Evolutionary conservation across 345 rosid species (phyloP).

Genomic region (Litchi chinensis): DNA sequence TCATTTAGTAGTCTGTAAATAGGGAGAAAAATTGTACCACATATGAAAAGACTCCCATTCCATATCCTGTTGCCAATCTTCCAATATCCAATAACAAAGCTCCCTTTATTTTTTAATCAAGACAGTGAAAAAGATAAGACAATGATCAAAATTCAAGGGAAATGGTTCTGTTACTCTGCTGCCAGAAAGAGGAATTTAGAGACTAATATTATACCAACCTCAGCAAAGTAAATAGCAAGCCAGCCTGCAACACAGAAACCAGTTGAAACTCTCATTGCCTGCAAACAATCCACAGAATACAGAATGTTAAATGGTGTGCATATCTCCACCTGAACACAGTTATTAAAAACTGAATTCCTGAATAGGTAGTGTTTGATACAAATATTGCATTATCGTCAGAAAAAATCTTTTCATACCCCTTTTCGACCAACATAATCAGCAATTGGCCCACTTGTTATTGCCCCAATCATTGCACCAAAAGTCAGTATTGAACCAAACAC

Average conservation of each 20-base stretch:
- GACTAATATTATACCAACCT: conserved; percentile 39
- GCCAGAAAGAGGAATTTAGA: conserved; percentile 8
- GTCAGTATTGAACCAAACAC: conserved; percentile 85
- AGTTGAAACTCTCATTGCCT: conserved; percentile 80
- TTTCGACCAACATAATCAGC: conserved; percentile 87
- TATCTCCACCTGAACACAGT: conserved; percentile 1
- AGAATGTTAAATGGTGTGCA: conserved; percentile 6
- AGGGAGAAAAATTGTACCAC: conserved; percentile 49
- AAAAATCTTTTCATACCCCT: conserved; percentile 53
- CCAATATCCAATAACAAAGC: conserved; percentile 66
- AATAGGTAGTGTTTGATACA: background rate
- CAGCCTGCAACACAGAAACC: conserved; percentile 72
- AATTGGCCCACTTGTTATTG: conserved; percentile 80
- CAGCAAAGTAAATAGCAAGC: conserved; percentile 87
- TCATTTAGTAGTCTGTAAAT: background rate
- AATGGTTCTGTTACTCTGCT: conserved; percentile 7
- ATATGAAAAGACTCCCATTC: conserved; percentile 89
- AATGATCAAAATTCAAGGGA: conserved; percentile 1
- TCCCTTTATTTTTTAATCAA: conserved; percentile 47
- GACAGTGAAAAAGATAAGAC: background rate
- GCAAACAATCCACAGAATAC: conserved; percentile 26
- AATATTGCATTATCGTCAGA: background rate
- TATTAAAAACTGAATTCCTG: background rate
- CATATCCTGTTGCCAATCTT: conserved; percentile 80
- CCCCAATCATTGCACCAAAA: conserved; percentile 96